Percentiles rank a stretch among this genome's conserved stretches.
Evolutionary conservation across 306 rosid species (phyloP).

Genomic region (Inga oerstediana): DNA sequence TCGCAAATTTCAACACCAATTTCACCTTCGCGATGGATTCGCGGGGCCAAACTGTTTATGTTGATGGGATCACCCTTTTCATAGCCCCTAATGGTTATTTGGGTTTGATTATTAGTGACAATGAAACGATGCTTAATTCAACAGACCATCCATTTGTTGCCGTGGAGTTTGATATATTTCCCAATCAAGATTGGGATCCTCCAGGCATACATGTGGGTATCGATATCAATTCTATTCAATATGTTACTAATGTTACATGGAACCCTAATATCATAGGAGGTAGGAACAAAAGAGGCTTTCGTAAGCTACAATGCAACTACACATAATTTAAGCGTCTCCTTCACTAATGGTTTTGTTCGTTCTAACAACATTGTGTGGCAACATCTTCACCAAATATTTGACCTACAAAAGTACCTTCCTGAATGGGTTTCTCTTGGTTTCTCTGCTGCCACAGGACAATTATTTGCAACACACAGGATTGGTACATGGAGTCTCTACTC

Average conservation of each 20-base stretch:
- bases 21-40: conserved; percentile 18
- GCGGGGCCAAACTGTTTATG: accelerated
- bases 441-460: neutral
- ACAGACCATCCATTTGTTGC: conserved; percentile 5
- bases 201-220: neutral
- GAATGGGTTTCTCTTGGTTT: neutral
- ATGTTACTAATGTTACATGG: neutral
- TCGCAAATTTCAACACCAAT: conserved; percentile 48
- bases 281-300: neutral
- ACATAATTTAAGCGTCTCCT: neutral
- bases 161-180: conserved; percentile 46
- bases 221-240: neutral
- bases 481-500: too few relatives aligned
- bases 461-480: neutral
- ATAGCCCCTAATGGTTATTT: neutral
- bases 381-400: neutral
- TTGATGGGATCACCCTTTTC: conserved; percentile 34
- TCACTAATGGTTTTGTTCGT: too few relatives aligned
- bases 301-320: neutral
- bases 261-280: neutral
- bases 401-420: neutral
- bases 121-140: neutral
- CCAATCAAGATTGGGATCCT: conserved; percentile 35
- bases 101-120: neutral
- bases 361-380: too few relatives aligned